Evolutionary conservation across 306 rosid species (phyloP).

Genomic region (Trifolium repens): DNA sequence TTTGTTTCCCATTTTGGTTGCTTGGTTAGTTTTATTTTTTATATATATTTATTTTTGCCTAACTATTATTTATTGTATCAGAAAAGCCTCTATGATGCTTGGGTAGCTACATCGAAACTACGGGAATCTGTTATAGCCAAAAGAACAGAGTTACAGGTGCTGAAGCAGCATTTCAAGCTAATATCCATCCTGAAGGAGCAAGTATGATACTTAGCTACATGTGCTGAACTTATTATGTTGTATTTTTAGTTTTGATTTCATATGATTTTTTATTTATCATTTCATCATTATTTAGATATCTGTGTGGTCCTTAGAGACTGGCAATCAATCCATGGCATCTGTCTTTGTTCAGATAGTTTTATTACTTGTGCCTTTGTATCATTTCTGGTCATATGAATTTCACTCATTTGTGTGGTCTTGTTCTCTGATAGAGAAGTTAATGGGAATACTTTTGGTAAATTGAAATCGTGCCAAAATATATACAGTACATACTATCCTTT

Average conservation of each 20-base stretch:
- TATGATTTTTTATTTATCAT: constrained; percentile 6
- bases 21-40: constrained; percentile 18
- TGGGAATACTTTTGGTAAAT: constrained; percentile 10
- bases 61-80: constrained; percentile 53
- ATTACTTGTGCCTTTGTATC: constrained; percentile 4
- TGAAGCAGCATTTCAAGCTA: constrained; percentile 71
- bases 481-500: background rate
- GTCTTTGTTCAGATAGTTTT: constrained; percentile 29
- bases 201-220: constrained; percentile 58
- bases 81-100: constrained; percentile 78
- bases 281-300: constrained; percentile 13
- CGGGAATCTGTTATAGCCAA: constrained; percentile 90
- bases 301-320: background rate
- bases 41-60: constrained; percentile 23
- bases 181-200: constrained; percentile 79
- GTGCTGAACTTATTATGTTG: constrained; percentile 22
- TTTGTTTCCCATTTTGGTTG: constrained; percentile 18
- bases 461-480: constrained; percentile 17
- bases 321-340: constrained; percentile 22
- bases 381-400: constrained; percentile 4
- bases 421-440: constrained; percentile 16
- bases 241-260: constrained; percentile 27
- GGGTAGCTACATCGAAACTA: constrained; percentile 68
- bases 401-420: background rate
- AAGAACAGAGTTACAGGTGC: constrained; percentile 69